A percentile compares a stretch with the other conserved stretches of the same genome.
Conservation (phyloP, 148 eudicot species). For the Diospyros kaki region DNA sequence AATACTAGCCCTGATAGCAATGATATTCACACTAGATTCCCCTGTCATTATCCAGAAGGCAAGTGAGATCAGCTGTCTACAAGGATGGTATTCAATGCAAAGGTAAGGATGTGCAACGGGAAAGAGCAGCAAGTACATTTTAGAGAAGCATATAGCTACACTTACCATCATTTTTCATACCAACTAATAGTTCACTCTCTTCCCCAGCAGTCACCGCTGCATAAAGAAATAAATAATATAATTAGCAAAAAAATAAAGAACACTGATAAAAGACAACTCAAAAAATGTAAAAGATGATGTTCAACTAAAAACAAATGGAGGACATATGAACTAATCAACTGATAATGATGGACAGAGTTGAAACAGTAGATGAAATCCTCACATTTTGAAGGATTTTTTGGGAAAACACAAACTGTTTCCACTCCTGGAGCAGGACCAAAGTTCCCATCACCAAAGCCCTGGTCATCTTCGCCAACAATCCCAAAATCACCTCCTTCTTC, state of each 20-base stretch:
- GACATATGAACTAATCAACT: not conserved
- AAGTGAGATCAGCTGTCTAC: slow-evolving; percentile 4
- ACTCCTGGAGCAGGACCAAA: slow-evolving; percentile 72
- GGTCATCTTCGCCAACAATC: slow-evolving; percentile 60
- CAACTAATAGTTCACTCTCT: slow-evolving; percentile 74
- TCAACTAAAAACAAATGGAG: not conserved
- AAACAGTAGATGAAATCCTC: slow-evolving; percentile 1
- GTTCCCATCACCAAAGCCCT: slow-evolving; percentile 43
- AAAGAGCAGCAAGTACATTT: not conserved
- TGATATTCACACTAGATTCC: slow-evolving; percentile 54
- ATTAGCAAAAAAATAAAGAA: not conserved
- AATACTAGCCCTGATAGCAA: slow-evolving; percentile 77
- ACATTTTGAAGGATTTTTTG: slow-evolving; percentile 70
- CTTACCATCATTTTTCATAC: slow-evolving; percentile 80
- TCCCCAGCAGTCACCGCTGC: slow-evolving; percentile 82
- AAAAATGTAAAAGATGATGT: not conserved
- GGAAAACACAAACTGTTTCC: slow-evolving; percentile 79
- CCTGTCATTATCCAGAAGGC: slow-evolving; percentile 38
- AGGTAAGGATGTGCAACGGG: not conserved
- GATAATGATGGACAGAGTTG: too few species aligned
- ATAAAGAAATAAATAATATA: slow-evolving; percentile 14
- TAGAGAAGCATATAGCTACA: not conserved
- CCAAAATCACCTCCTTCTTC: slow-evolving; percentile 60
- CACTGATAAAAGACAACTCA: not conserved
- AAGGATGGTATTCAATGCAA: not conserved